A percentile compares a stretch with the other conserved stretches of the same genome.
phyloP scores from a whole-genome alignment of 176 grass and related monocot species.

The Ensete glaucum region DNA sequence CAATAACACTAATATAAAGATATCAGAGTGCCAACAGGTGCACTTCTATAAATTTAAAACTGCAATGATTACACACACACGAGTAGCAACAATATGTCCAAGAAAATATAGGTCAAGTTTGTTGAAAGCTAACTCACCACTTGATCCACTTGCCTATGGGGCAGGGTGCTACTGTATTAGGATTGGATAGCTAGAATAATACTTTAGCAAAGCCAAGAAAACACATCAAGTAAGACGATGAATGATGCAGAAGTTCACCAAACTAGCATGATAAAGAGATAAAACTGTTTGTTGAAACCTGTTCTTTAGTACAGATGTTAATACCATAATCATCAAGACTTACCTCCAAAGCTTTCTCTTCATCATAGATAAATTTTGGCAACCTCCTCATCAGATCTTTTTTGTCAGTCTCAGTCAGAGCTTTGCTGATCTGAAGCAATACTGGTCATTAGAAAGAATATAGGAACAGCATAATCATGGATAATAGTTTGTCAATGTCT shows the following conservation, averaged over 20 bases:
- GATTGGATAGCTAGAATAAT: too few relatives aligned
- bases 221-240: neutral
- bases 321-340: neutral
- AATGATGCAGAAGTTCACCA: neutral
- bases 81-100: too few relatives aligned
- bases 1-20: too few relatives aligned
- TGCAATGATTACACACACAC: too few relatives aligned
- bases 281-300: neutral
- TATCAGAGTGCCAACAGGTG: too few relatives aligned
- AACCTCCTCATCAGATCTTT: slow-evolving; percentile 25
- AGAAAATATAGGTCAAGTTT: too few relatives aligned
- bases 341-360: slow-evolving; percentile 27
- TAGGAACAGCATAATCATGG: neutral
- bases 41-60: too few relatives aligned
- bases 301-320: neutral
- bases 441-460: slow-evolving; percentile 1
- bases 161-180: too few relatives aligned
- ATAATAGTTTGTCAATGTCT: neutral
- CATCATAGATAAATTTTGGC: slow-evolving; percentile 24
- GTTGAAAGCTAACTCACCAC: too few relatives aligned
- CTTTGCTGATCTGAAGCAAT: slow-evolving; percentile 21
- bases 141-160: too few relatives aligned
- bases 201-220: neutral
- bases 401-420: slow-evolving; percentile 15
- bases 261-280: neutral